A percentile compares a stretch with the other conserved stretches of the same genome.
These are phyloP conservation scores for Martiniozyma asiatica DNA, from an alignment of 1,139 yeast genomes.

Conservation along the genomic window DNA sequence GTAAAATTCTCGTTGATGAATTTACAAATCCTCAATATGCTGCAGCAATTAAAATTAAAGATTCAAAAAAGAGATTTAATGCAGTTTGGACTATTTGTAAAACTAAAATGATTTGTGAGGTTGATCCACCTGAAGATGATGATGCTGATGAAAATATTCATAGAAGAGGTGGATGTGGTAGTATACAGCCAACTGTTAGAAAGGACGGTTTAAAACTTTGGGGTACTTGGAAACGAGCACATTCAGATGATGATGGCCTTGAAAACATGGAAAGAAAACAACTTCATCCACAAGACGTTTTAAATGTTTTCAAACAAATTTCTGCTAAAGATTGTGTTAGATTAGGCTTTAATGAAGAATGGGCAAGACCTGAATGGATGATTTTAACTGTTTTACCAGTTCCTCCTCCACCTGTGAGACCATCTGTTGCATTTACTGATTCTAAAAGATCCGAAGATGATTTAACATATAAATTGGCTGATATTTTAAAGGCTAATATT, in stretches of 20 bases:
- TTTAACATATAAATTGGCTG: constrained; percentile 94
- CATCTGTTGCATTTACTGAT: constrained; percentile 94
- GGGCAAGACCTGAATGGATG: constrained; percentile 99
- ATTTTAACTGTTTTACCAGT: constrained; percentile 92
- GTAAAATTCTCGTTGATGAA: constrained; percentile 82
- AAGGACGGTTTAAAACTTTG: constrained; percentile 90
- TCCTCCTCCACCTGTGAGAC: constrained; percentile 99
- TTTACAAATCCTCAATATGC: constrained; percentile 68
- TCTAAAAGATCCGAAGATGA: constrained; percentile 99
- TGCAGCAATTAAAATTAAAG: constrained; percentile 79
- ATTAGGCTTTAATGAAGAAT: constrained; percentile 88
- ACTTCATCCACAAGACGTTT: constrained; percentile 77
- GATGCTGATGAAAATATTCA: constrained; percentile 24
- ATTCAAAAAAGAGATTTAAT: constrained; percentile 89
- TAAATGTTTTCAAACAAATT: constrained; percentile 86
- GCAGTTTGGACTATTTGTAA: constrained; percentile 94
- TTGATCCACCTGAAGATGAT: constrained; percentile 43
- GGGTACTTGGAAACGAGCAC: constrained; percentile 96
- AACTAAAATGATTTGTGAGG: constrained; percentile 90
- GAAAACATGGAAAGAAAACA: constrained; percentile 91
- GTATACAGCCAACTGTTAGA: constrained; percentile 89
- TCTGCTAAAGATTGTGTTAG: constrained; percentile 70
- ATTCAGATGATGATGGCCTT: constrained; percentile 52
- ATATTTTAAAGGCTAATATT: constrained; percentile 89
- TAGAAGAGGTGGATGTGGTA: constrained; percentile 97